Percentiles rank a stretch among this genome's conserved stretches.
Conservation (phyloP, 2,329 filamentous ascomycete genomes). For the Cordyceps javanica region DNA sequence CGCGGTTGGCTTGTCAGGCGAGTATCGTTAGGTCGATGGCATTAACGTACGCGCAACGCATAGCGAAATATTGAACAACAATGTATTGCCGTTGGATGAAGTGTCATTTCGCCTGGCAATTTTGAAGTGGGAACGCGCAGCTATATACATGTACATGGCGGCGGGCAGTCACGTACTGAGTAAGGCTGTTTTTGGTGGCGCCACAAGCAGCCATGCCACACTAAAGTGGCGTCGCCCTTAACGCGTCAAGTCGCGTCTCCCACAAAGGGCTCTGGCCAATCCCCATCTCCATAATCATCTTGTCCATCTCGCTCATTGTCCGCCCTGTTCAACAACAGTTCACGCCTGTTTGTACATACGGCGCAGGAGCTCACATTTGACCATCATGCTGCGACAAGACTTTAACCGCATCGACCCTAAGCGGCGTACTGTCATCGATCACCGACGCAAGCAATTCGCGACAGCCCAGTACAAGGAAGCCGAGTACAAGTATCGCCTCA, state of each 20-base stretch:
- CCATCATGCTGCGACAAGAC: conserved; percentile 44
- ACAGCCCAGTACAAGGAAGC: conserved; percentile 68
- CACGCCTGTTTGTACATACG: background rate
- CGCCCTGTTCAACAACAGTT: background rate
- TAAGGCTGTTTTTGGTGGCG: background rate
- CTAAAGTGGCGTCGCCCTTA: conserved; percentile 15
- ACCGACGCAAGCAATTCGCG: conserved; percentile 83
- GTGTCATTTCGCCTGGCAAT: too few relatives aligned
- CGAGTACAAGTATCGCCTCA: conserved; percentile 79
- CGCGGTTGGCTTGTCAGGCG: too few relatives aligned
- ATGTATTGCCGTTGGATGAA: too few relatives aligned
- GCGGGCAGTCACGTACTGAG: too few relatives aligned
- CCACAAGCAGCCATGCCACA: background rate
- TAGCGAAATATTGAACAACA: too few relatives aligned
- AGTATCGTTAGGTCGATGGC: too few relatives aligned
- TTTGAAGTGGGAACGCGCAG: too few relatives aligned
- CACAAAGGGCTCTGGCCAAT: conserved; percentile 7
- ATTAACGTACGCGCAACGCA: too few relatives aligned
- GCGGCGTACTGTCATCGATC: conserved; percentile 67
- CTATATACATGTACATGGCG: too few relatives aligned
- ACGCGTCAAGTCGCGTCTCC: conserved; percentile 31
- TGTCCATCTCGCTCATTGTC: background rate
- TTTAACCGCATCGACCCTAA: conserved; percentile 59
- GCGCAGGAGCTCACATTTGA: background rate
- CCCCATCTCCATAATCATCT: conserved; percentile 4